Percentiles rank a stretch among this genome's conserved stretches.
Evolutionary conservation across 179 eudicot genomes (phyloP).

Genomic region (Nepenthes alata): DNA sequence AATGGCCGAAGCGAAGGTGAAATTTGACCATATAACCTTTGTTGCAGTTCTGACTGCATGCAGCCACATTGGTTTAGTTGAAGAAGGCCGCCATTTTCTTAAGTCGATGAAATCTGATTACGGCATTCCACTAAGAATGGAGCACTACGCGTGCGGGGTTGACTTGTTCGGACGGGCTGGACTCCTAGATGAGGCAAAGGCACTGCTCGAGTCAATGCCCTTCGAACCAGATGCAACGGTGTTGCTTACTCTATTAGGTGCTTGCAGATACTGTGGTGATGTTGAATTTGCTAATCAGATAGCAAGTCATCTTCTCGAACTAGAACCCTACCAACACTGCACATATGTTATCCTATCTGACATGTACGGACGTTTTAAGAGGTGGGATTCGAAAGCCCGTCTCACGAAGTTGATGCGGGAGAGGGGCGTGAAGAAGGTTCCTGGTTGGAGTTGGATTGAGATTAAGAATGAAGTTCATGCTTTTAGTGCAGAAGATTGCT

Average conservation of each 20-base stretch:
- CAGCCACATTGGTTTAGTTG: slow-evolving; percentile 79
- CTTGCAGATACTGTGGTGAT: slow-evolving; percentile 64
- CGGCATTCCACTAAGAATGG: slow-evolving; percentile 61
- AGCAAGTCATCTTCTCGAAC: slow-evolving; percentile 41
- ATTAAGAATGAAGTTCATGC: slow-evolving; percentile 49
- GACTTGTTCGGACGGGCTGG: slow-evolving; percentile 81
- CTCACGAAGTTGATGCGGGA: slow-evolving; percentile 60
- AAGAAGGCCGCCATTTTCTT: slow-evolving; percentile 51
- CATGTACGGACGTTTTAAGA: slow-evolving; percentile 48
- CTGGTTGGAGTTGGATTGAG: slow-evolving; percentile 90
- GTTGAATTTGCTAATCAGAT: slow-evolving; percentile 49
- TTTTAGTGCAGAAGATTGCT: slow-evolving; percentile 53
- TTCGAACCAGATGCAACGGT: slow-evolving; percentile 73
- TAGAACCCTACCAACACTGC: slow-evolving; percentile 63
- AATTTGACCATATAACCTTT: slow-evolving; percentile 73
- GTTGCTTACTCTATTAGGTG: slow-evolving; percentile 63
- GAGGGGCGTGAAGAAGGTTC: slow-evolving; percentile 62
- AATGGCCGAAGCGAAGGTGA: slow-evolving; percentile 36
- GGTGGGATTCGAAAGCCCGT: slow-evolving; percentile 62
- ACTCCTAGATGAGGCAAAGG: slow-evolving; percentile 44
- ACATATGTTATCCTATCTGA: slow-evolving; percentile 69
- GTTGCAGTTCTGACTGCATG: slow-evolving; percentile 76
- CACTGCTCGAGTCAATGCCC: slow-evolving; percentile 58
- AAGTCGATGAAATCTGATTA: slow-evolving; percentile 52
- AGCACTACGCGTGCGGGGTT: slow-evolving; percentile 72